These are phyloP conservation scores for Bruguiera parviflora DNA, from an alignment of 345 rosid species.

Conservation along the genomic window DNA sequence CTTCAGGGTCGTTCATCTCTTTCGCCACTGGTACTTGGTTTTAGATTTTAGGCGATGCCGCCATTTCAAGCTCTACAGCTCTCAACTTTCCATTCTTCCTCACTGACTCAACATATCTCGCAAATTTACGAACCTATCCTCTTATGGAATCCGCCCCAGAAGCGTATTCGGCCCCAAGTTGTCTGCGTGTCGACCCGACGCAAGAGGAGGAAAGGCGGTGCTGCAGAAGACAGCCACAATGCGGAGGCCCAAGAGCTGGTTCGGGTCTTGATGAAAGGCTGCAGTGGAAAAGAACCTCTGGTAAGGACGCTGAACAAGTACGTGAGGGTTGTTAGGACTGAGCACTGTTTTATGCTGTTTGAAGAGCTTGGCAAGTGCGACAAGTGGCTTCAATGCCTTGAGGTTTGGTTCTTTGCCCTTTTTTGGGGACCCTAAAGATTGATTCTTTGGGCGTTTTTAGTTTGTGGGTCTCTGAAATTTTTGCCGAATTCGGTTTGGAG, in stretches of 20 bases:
- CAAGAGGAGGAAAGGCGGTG: conserved; percentile 39
- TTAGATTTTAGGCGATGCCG: not conserved
- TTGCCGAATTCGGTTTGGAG: not conserved
- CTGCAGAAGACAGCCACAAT: conserved; percentile 30
- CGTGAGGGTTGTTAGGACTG: conserved; percentile 62
- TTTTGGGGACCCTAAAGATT: not conserved
- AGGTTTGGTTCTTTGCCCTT: conserved; percentile 36
- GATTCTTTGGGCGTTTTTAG: not conserved
- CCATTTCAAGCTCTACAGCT: conserved; percentile 23
- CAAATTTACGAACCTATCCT: conserved; percentile 10
- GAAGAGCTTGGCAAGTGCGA: conserved; percentile 87
- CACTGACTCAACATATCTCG: conserved; percentile 13
- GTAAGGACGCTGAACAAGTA: conserved; percentile 65
- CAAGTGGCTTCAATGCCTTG: conserved; percentile 88
- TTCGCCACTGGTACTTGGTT: no score
- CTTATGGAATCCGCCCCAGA: conserved; percentile 19
- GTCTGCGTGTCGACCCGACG: conserved; percentile 47
- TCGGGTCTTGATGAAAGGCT: conserved; percentile 49
- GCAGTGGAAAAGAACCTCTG: conserved; percentile 55
- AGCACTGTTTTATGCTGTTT: conserved; percentile 81
- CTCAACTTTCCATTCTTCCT: conserved; percentile 18
- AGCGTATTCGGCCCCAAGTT: conserved; percentile 19
- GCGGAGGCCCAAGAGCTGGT: conserved; percentile 61
- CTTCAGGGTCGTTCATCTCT: no score
- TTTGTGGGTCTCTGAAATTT: not conserved